Base-by-base conservation (phyloP, 2,329 filamentous ascomycete species). In the Microdochium bolleyi region DNA sequence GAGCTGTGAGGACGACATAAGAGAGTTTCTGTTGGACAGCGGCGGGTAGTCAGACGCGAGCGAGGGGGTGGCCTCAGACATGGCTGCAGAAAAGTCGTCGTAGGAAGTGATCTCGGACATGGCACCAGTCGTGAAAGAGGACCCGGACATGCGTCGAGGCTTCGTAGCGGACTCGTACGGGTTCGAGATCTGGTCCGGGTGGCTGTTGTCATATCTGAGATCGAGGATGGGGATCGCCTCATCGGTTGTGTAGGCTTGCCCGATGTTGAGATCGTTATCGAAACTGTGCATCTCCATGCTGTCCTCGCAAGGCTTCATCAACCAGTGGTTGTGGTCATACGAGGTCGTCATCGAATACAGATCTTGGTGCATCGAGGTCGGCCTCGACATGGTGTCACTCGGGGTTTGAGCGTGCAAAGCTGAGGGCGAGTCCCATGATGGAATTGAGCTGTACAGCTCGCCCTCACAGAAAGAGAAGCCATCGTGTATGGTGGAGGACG, bases 21-120 rank as follows among this genome's bases (percentile, higher is more conserved):
- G 68, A n/a, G 83, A 87, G 65, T 82, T 88, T 53, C 82, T 73
- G 67, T 85, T 85, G 27, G 83, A 85, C 56, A 78, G 78, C 13
- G 82, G 78, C 48, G 85, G 84, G 62, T 85, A 88, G 60, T 86
- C 83, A 8, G 82, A 83, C 58, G 70, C 74, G 67, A 85, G 86
- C 13, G 84, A 86, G 30, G 83, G 79, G 4, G 41, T 46, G 37
- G 83, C 82, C 57, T 89, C 85, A 8, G 85, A 86, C 53, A 85
- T 67, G 22, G 80, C 75, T 24, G 84, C 73, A 16, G 85, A 84
- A 62, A 87, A 82, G 57, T 90, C 85, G 53, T 90, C 85, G 63
- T 86, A 88, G 3, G 83, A 83, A 50, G 83, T 77, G 66, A 88
- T 81, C 60, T 89, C 85, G 4, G 84, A 85, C 44, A 87, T 71